Evolutionary conservation across 495 filamentous ascomycete genomes (phyloP).

Genomic region (Aspergillus nanangensis): DNA sequence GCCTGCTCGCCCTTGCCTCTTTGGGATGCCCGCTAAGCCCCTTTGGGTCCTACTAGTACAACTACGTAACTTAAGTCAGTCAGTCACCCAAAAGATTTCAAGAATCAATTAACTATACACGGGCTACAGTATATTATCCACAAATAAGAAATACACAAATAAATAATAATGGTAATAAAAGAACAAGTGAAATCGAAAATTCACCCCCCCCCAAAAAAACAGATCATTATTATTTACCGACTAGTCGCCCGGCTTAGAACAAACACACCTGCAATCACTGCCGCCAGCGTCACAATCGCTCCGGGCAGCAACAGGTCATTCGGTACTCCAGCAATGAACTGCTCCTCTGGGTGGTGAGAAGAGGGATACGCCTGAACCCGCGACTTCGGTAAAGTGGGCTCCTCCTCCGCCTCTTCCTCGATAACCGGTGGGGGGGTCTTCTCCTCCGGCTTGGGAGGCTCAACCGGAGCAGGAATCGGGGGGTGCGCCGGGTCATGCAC

Average conservation of each 20-base stretch:
- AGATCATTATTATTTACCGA: constrained; percentile 40
- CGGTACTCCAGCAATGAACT: constrained; percentile 84
- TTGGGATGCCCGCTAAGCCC: constrained; percentile 9
- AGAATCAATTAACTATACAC: constrained; percentile 3
- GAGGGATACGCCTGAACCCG: constrained; percentile 30
- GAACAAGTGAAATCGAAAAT: background rate
- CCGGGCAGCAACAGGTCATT: constrained; percentile 93
- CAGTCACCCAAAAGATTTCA: background rate
- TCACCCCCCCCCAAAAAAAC: background rate
- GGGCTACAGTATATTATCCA: background rate
- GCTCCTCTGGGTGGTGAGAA: constrained; percentile 56
- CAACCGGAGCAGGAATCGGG: constrained; percentile 61
- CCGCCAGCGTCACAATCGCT: constrained; percentile 89
- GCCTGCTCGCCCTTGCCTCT: no score
- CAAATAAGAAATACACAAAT: constrained; percentile 1
- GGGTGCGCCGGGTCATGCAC: constrained; percentile 91
- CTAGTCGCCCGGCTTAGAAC: constrained; percentile 73
- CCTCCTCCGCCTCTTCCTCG: constrained; percentile 50
- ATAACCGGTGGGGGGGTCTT: constrained; percentile 53
- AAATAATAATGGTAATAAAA: background rate
- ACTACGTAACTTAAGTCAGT: background rate
- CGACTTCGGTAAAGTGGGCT: constrained; percentile 45
- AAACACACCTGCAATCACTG: constrained; percentile 92
- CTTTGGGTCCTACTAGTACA: background rate
- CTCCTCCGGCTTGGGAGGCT: constrained; percentile 58